Evolutionary conservation across 208 protist species (phyloP).

Genomic region (Acanthamoeba healyi): DNA sequence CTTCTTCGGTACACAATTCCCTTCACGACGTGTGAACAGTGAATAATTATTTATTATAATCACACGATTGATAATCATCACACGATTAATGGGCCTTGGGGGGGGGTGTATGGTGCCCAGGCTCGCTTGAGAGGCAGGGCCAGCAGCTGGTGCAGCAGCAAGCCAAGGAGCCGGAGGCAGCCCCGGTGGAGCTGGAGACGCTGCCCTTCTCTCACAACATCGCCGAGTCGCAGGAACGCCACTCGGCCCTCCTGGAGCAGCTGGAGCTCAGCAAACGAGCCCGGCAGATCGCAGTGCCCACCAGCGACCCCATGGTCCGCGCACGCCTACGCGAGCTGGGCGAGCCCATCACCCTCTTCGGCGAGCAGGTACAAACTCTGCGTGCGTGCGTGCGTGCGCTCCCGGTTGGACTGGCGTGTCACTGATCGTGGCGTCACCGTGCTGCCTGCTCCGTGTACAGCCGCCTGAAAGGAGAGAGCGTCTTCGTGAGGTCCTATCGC

Average conservation of each 20-base stretch:
- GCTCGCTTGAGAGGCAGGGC: conserved; percentile 15
- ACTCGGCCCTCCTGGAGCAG: conserved; percentile 53
- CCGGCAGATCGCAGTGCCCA: conserved; percentile 85
- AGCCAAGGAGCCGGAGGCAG: neutral
- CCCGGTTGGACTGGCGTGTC: no score
- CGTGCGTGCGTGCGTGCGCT: no score
- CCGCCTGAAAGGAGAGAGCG: conserved; percentile 82
- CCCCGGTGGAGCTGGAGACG: conserved; percentile 8
- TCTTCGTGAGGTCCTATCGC: conserved; percentile 74
- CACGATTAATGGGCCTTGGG: neutral
- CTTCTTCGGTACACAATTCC: neutral
- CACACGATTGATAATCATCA: neutral
- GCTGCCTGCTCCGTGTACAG: no score
- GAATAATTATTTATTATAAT: neutral
- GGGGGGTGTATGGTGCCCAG: neutral
- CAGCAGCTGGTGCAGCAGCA: conserved; percentile 47
- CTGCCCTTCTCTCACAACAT: neutral
- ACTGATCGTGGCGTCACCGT: no score
- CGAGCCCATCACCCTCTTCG: conserved; percentile 88
- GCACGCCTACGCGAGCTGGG: conserved; percentile 82
- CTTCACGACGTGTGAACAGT: neutral
- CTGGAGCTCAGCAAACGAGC: conserved; percentile 75
- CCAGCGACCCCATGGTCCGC: conserved; percentile 85
- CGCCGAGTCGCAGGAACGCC: conserved; percentile 4
- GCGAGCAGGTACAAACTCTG: conserved; percentile 75